phyloP scores from a whole-genome alignment of 768 basidiomycete species.

The Boletellus emodensis region DNA sequence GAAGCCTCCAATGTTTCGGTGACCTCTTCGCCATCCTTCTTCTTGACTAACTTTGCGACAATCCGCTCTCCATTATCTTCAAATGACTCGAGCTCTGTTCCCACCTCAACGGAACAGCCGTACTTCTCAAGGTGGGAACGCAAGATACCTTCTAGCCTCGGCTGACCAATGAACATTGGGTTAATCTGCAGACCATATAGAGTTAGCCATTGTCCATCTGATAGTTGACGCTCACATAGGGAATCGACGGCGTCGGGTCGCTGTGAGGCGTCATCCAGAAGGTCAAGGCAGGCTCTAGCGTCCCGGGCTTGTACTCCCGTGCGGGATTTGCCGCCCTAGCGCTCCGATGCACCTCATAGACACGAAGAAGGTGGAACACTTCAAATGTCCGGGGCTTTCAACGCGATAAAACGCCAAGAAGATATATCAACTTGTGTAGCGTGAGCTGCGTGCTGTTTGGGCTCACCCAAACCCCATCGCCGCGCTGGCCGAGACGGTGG shows the following conservation, averaged over 20 bases:
- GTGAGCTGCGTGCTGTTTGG: background rate
- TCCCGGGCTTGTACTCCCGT: slow-evolving; percentile 31
- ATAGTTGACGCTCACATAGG: slow-evolving; percentile 20
- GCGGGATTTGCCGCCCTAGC: slow-evolving; percentile 27
- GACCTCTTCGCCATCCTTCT: slow-evolving; percentile 17
- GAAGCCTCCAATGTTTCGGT: slow-evolving; percentile 26
- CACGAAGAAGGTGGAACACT: slow-evolving; percentile 37
- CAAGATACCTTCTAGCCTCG: slow-evolving; percentile 26
- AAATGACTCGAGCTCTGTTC: slow-evolving; percentile 43
- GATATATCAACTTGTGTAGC: too few relatives aligned
- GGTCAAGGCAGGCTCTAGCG: slow-evolving; percentile 14
- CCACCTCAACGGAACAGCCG: slow-evolving; percentile 37
- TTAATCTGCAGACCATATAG: slow-evolving; percentile 6
- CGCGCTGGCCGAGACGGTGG: slow-evolving; percentile 37
- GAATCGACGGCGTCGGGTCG: slow-evolving; percentile 24
- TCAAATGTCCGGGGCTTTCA: slow-evolving; percentile 38
- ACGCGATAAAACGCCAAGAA: background rate
- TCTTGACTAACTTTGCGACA: slow-evolving; percentile 33
- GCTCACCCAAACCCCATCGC: slow-evolving; percentile 37
- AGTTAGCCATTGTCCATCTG: background rate
- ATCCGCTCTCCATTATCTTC: slow-evolving; percentile 36
- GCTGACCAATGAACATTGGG: slow-evolving; percentile 21
- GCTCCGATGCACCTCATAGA: slow-evolving; percentile 33
- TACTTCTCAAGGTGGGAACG: slow-evolving; percentile 18
- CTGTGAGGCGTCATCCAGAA: background rate